Conservation (phyloP, 768 basidiomycete genomes). For the Pleurotus platypus region DNA sequence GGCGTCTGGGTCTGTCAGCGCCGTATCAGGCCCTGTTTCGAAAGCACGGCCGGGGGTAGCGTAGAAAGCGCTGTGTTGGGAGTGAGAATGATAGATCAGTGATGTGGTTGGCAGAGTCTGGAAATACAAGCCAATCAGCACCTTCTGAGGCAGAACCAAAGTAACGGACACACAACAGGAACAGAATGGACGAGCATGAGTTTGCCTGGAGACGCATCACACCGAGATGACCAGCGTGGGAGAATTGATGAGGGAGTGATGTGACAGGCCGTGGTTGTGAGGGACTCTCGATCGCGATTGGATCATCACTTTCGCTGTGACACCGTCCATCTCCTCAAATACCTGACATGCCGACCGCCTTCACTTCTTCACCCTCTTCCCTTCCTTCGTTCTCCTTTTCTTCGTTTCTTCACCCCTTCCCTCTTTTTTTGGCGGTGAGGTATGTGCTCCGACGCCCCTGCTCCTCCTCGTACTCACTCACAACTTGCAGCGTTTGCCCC, state of each 20-base stretch:
- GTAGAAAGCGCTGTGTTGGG: slow-evolving; percentile 4
- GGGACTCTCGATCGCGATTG: slow-evolving; percentile 15
- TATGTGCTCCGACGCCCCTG: not conserved
- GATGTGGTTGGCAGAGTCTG: slow-evolving; percentile 5
- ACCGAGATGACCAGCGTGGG: slow-evolving; percentile 14
- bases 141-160: slow-evolving; percentile 1
- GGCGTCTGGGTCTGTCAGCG: slow-evolving; percentile 16
- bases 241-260: slow-evolving; percentile 28
- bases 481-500: slow-evolving; percentile 42
- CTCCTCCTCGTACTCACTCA: not conserved
- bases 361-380: slow-evolving; percentile 21
- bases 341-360: slow-evolving; percentile 15
- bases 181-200: slow-evolving; percentile 6
- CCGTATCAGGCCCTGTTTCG: slow-evolving; percentile 1
- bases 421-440: slow-evolving; percentile 4
- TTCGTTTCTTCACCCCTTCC: slow-evolving; percentile 24
- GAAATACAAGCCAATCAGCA: slow-evolving; percentile 2
- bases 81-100: slow-evolving; percentile 5
- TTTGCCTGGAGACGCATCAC: slow-evolving; percentile 6
- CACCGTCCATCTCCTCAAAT: slow-evolving; percentile 28
- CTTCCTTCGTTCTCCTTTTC: slow-evolving; percentile 44
- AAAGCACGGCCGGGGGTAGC: slow-evolving; percentile 2
- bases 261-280: slow-evolving; percentile 35
- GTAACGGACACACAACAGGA: slow-evolving; percentile 4
- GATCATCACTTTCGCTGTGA: slow-evolving; percentile 15